Percentiles rank a stretch among this genome's conserved stretches.
These are phyloP conservation scores for Cladochytrium replicatum DNA, from an alignment of 192 early-diverging fungal species.

Conservation along the genomic window DNA sequence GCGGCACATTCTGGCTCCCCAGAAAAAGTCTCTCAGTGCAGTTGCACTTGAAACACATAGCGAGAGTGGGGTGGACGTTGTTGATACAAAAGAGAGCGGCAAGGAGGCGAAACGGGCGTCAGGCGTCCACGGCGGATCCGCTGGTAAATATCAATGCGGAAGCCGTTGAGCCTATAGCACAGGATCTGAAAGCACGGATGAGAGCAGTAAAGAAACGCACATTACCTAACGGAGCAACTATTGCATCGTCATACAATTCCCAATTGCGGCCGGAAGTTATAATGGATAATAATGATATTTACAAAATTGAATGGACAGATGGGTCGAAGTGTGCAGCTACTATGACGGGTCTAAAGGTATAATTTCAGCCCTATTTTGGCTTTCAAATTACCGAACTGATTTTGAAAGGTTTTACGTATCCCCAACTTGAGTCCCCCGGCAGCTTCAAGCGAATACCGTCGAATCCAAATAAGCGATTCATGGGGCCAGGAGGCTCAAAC, in stretches of 20 bases:
- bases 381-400: constrained; percentile 3
- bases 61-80: too few relatives aligned
- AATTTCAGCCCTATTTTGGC: background rate
- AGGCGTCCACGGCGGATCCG: too few relatives aligned
- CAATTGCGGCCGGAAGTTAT: constrained; percentile 55
- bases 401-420: background rate
- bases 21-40: background rate
- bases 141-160: constrained; percentile 6
- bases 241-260: constrained; percentile 64
- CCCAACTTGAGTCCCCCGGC: background rate
- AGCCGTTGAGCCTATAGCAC: constrained; percentile 40
- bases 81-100: too few relatives aligned
- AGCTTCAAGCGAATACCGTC: too few relatives aligned
- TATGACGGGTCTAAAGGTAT: constrained; percentile 55
- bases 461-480: too few relatives aligned
- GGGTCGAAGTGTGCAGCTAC: constrained; percentile 34
- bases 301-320: constrained; percentile 77
- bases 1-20: constrained; percentile 33
- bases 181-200: constrained; percentile 67
- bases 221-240: constrained; percentile 60
- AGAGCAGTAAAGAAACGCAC: constrained; percentile 69
- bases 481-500: background rate
- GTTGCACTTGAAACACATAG: too few relatives aligned
- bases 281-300: constrained; percentile 84
- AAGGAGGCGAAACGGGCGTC: constrained; percentile 1